phyloP scores from a whole-genome alignment of 768 basidiomycete genomes.

The Vararia minispora region DNA sequence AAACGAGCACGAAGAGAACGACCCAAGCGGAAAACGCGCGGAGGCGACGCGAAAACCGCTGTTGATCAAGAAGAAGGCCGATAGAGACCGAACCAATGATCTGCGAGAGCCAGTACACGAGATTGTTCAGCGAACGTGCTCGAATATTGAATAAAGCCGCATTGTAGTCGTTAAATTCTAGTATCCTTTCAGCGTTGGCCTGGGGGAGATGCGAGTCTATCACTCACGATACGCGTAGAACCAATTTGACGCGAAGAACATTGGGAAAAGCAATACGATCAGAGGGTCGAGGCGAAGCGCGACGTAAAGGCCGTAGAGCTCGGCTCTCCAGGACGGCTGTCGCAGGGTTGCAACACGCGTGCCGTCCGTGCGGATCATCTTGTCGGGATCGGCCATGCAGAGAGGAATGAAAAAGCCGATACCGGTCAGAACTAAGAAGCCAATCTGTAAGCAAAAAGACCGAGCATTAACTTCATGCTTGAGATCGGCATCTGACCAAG shows the following conservation, averaged over 20 bases:
- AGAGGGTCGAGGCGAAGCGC: conserved; percentile 60
- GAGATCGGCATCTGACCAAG: not conserved
- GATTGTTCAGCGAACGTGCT: conserved; percentile 62
- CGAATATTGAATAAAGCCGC: conserved; percentile 74
- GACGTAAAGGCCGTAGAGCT: conserved; percentile 58
- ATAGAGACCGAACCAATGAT: conserved; percentile 66
- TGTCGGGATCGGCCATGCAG: conserved; percentile 59
- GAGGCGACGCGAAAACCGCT: conserved; percentile 42
- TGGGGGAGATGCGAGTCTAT: too few relatives aligned
- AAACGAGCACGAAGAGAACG: conserved; percentile 50
- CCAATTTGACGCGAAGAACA: conserved; percentile 80
- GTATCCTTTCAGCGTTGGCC: too few relatives aligned
- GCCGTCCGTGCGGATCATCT: conserved; percentile 68
- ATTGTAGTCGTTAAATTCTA: conserved; percentile 76
- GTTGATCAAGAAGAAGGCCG: conserved; percentile 55
- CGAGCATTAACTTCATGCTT: not conserved
- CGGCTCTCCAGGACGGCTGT: conserved; percentile 70
- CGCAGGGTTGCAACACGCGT: conserved; percentile 49
- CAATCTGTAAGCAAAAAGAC: conserved; percentile 36
- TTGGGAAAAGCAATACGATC: conserved; percentile 70
- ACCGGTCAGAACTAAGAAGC: conserved; percentile 60
- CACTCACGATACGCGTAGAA: conserved; percentile 76
- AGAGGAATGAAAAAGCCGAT: conserved; percentile 59
- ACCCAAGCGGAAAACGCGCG: conserved; percentile 66
- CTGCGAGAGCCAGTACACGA: conserved; percentile 74